These are phyloP conservation scores for Hibiscus tridactylites DNA, from an alignment of 345 rosid species.

Conservation along the genomic window DNA sequence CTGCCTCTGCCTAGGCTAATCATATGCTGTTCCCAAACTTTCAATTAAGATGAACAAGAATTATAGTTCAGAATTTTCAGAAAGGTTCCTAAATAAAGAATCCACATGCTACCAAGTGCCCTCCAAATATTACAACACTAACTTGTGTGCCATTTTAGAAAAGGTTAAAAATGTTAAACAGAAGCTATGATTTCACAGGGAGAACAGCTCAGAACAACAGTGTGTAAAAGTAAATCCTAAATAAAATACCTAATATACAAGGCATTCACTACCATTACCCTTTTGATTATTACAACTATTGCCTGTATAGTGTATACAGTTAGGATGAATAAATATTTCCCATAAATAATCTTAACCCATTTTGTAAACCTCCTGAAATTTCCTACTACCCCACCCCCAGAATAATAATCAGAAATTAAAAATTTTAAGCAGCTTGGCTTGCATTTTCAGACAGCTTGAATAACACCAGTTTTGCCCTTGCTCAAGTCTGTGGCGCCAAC, in stretches of 20 bases:
- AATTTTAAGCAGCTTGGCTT: neutral
- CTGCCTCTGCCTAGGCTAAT: too few species aligned
- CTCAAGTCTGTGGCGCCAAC: constrained; percentile 41
- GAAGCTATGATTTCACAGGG: neutral
- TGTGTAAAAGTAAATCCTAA: neutral
- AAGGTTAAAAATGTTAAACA: neutral
- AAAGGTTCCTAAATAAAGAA: too few species aligned
- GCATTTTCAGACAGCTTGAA: constrained; percentile 50
- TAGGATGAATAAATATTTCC: constrained; percentile 27
- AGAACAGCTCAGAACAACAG: neutral
- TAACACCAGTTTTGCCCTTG: constrained; percentile 47
- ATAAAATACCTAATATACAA: neutral
- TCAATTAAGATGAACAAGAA: too few species aligned
- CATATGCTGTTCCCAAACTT: too few species aligned
- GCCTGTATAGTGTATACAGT: constrained; percentile 30
- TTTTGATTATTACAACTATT: constrained; percentile 20
- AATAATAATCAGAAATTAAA: too few species aligned
- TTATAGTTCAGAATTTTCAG: too few species aligned
- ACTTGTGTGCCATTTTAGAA: too few species aligned
- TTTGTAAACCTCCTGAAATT: constrained; percentile 4
- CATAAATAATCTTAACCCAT: constrained; percentile 18
- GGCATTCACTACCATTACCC: constrained; percentile 4
- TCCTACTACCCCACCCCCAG: neutral
- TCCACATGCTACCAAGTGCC: too few species aligned
- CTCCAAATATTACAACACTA: too few species aligned